Evolutionary conservation across 2,329 filamentous ascomycete species (phyloP), one percentile per base, ranked within the genome.

Genomic region (Helicocarpus griseus): DNA sequence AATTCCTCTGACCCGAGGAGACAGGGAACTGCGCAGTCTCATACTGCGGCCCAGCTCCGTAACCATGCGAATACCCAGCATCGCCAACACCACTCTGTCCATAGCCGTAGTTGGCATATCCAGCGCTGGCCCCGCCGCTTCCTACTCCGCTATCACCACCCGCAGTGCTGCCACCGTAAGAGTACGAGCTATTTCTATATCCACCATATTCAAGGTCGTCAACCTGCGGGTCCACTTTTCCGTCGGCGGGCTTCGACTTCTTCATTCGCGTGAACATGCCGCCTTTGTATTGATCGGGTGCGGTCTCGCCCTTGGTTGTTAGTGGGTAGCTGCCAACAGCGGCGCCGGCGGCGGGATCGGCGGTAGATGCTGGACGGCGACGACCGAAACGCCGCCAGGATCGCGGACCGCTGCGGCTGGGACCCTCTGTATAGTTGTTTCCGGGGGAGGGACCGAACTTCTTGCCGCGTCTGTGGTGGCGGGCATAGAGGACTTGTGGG

Each of bases 391-490:
- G 33, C 45, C 53, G 50, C 19, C 49, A 31, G 4, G 49, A 53
- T 31, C 52, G 52, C 17, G 26, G 7, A 11, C 43, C 31, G 26
- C 17, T 48, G 19, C 14, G 22, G 24, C 26, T 77, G 28, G 71
- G 76, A 49, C 81, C 82, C 38, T 73, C 74, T 28, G 84, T 87
- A 72, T 89, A 89, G 68, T 80, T 75, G 72, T 85, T 86, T 56
- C 71, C 67, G 21, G 83, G 82, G 46, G 75, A 74, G 33, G 82
- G 84, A 13, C 85, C 84, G 64, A 79, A 86, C 49, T 80, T 80
- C 73, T 86, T 87, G 71, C 87, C 83, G 61, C 82, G 83, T 71
- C 82, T 81, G 74, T 86, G 85, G 67, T 87, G 77, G 54, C 83
- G 81, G 60, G 79, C 79, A 43, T 91, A 78, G 47, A 77, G 74